Conservation (phyloP, 768 basidiomycete genomes). For the Ephemerocybe angulata region DNA sequence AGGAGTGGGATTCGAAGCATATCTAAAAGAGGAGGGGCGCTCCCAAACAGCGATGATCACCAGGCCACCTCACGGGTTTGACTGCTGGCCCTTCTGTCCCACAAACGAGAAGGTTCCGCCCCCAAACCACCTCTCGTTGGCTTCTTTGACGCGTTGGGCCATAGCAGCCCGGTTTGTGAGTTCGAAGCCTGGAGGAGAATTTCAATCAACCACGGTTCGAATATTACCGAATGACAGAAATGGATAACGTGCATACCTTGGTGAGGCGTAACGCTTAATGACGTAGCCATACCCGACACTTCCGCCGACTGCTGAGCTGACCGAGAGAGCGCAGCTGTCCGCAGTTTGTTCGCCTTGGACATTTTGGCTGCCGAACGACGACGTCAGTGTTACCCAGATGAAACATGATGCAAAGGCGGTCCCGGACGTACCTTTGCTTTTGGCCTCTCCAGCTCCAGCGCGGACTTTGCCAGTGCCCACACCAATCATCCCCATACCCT, state of each 20-base stretch:
- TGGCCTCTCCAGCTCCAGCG: constrained; percentile 81
- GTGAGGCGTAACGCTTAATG: constrained; percentile 90
- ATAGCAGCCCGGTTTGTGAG: constrained; percentile 88
- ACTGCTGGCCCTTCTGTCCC: constrained; percentile 43
- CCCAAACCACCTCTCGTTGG: constrained; percentile 96
- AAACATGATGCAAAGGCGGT: neutral
- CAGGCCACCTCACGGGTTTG: constrained; percentile 9
- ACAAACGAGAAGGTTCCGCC: constrained; percentile 79
- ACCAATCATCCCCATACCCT: constrained; percentile 97
- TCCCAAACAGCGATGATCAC: too few species aligned
- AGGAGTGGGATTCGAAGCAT: too few species aligned
- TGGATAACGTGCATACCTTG: constrained; percentile 63
- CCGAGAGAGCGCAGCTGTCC: constrained; percentile 78
- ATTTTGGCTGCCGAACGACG: constrained; percentile 69
- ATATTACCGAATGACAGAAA: neutral
- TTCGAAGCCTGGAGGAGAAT: constrained; percentile 71
- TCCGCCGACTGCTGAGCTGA: constrained; percentile 56
- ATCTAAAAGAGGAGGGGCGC: too few species aligned
- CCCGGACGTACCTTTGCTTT: constrained; percentile 73
- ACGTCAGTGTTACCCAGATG: neutral
- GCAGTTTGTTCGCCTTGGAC: constrained; percentile 90
- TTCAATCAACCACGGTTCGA: constrained; percentile 14
- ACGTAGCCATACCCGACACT: constrained; percentile 84
- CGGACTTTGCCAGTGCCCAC: constrained; percentile 83
- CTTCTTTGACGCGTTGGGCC: constrained; percentile 86